Base-by-base conservation (phyloP, 2,329 filamentous ascomycete species). In the Drechmeria coniospora region DNA sequence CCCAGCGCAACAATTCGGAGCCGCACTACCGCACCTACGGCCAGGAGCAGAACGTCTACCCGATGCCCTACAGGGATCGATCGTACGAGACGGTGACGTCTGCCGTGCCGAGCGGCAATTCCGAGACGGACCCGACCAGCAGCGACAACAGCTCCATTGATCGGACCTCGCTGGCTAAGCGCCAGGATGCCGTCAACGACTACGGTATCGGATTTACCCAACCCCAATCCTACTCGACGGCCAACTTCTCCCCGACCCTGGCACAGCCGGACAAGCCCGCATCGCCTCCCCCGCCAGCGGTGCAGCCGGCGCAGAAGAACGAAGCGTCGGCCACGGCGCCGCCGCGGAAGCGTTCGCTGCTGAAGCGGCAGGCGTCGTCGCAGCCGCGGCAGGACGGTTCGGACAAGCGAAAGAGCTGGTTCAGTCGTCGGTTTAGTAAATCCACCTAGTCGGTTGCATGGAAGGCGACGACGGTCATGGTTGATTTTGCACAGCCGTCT, bases 131-230 rank as follows among this genome's bases (percentile, higher is more conserved):
- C 47, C 86, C 81, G 23, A 58, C 67, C 31, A 90, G 80, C 56
- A 93, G 84, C 46, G 80, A 93, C 47, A 92, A 92, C 56, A 92
- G 82, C 56, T 92, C 83, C 2, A 71, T 92, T 40, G 82, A 93
- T 47, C 75, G 82, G 35, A 60, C 74, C 15, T 67, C 74, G 28
- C 59, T 62, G 5, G 57, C 61, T 20, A 67, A 68, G 41, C 66
- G 61, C 32, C 45, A 43, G 16, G 65, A 74, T 26, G 63, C 65
- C 6, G 44, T 54, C 5, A 75, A 79, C 29, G 67, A 65, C 36
- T 81, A 81, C 41, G 77, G 78, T 27, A 75, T 75, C 36, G 61
- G 57, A 23, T 66, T 68, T 42, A 57, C 48, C 25, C 60, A 63
- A 32, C 40, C 52, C 17, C 41, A 56, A 9, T 36, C 52, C 10